A percentile compares a stretch with the other conserved stretches of the same genome.
Evolutionary conservation across 345 rosid species (phyloP).

Genomic region (Bretschneidera sinensis): DNA sequence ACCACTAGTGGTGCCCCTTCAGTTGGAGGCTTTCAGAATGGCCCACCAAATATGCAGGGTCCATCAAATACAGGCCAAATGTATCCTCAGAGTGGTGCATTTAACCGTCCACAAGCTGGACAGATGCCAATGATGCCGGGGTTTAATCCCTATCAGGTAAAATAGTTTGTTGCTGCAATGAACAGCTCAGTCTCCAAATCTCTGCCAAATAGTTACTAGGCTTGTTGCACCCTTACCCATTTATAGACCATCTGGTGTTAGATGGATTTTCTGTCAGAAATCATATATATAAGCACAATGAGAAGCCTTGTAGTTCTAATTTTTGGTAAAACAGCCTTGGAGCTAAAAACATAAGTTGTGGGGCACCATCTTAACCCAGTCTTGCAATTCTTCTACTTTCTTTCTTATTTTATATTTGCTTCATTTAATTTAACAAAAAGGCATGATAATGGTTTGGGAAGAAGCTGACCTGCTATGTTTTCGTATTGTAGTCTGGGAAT

Average conservation of each 20-base stretch:
- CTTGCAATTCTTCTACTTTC: not conserved
- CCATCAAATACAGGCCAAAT: conserved; percentile 52
- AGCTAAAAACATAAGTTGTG: too few relatives aligned
- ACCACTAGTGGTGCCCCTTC: conserved; percentile 45
- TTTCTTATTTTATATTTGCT: not conserved
- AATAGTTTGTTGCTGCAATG: conserved; percentile 4
- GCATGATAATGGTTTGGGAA: too few relatives aligned
- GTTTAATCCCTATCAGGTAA: conserved; percentile 82
- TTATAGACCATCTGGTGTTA: not conserved
- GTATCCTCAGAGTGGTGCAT: conserved; percentile 73
- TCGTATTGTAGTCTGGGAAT: conserved; percentile 43
- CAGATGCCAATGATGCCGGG: conserved; percentile 85
- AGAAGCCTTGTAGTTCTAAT: not conserved
- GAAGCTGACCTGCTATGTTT: conserved; percentile 1
- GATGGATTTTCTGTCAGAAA: not conserved
- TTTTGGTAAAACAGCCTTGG: too few relatives aligned
- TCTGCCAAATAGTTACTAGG: not conserved
- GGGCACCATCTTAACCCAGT: not conserved
- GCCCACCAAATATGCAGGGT: conserved; percentile 75
- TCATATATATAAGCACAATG: too few relatives aligned
- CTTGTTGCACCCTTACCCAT: not conserved
- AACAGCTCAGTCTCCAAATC: not conserved
- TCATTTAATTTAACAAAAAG: too few relatives aligned
- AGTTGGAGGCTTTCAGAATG: conserved; percentile 59
- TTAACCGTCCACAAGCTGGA: conserved; percentile 69